Percentiles rank a stretch among this genome's conserved stretches.
Evolutionary conservation across 2,329 filamentous ascomycete species (phyloP).

Genomic region (Scorias spongiosa): DNA sequence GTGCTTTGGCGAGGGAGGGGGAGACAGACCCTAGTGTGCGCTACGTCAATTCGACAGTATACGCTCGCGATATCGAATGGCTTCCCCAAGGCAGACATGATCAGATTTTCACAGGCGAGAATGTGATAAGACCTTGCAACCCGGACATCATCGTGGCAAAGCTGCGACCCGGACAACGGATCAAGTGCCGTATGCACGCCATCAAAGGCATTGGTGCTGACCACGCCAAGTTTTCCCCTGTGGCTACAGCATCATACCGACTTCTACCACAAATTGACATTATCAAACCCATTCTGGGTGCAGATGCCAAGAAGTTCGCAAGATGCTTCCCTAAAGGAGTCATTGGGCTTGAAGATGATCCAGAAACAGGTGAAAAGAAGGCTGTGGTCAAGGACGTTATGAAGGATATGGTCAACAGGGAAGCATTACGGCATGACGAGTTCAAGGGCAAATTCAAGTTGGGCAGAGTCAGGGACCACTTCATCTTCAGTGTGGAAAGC

Average conservation of each 20-base stretch:
- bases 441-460: constrained; percentile 94
- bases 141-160: constrained; percentile 92
- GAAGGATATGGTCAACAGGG: constrained; percentile 88
- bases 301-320: constrained; percentile 77
- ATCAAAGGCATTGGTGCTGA: constrained; percentile 88
- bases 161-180: constrained; percentile 75
- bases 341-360: constrained; percentile 64
- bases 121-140: constrained; percentile 62
- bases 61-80: constrained; percentile 49
- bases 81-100: constrained; percentile 55
- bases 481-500: constrained; percentile 93
- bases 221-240: constrained; percentile 93
- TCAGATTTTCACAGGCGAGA: constrained; percentile 45
- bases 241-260: constrained; percentile 86
- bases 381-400: constrained; percentile 79
- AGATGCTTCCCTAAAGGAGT: constrained; percentile 82
- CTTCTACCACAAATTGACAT: constrained; percentile 82
- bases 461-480: constrained; percentile 80
- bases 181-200: constrained; percentile 80
- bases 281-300: constrained; percentile 64
- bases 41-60: constrained; percentile 64
- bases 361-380: constrained; percentile 57
- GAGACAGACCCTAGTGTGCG: constrained; percentile 72
- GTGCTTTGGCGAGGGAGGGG: constrained; percentile 42
- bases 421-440: constrained; percentile 79